Evolutionary conservation across 139 green algal species (phyloP).

Genomic region (Spirogloea muscicola): DNA sequence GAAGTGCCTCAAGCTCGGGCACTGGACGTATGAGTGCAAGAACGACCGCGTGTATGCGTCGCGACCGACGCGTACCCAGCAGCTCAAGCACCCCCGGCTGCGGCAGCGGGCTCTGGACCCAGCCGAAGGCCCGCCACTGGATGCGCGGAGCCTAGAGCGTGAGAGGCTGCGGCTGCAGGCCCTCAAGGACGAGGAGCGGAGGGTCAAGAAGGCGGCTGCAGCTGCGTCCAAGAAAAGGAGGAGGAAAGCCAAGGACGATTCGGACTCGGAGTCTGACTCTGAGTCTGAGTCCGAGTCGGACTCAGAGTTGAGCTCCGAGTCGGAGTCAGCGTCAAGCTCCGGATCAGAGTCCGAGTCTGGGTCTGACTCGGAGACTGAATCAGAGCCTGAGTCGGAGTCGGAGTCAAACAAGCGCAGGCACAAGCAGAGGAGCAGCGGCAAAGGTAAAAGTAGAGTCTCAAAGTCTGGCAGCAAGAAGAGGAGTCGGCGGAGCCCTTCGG

Average conservation of each 20-base stretch:
- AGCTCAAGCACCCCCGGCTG: conserved; percentile 43
- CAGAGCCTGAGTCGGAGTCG: too few species aligned
- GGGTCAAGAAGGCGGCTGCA: conserved; percentile 1
- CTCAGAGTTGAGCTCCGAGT: too few species aligned
- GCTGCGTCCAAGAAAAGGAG: conserved; percentile 16
- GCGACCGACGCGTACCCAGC: conserved; percentile 30
- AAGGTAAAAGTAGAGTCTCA: background rate
- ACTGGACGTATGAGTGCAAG: conserved; percentile 52
- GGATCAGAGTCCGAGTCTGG: too few species aligned
- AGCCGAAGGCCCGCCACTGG: background rate
- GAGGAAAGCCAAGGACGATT: conserved; percentile 7
- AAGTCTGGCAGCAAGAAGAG: conserved; percentile 13
- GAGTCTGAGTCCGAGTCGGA: conserved; percentile 7
- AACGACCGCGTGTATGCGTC: conserved; percentile 44
- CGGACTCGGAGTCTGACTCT: background rate
- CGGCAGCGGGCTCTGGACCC: background rate
- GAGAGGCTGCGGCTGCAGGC: background rate
- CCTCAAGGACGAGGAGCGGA: background rate
- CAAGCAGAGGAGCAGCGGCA: background rate
- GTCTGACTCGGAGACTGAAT: too few species aligned
- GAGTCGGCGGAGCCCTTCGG: too few species aligned
- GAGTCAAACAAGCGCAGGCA: background rate
- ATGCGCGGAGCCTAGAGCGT: background rate
- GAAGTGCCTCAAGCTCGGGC: conserved; percentile 45
- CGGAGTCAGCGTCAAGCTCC: too few species aligned